These are phyloP conservation scores for Penicillium robsamsonii DNA, from an alignment of 495 filamentous ascomycete species.

Conservation along the genomic window DNA sequence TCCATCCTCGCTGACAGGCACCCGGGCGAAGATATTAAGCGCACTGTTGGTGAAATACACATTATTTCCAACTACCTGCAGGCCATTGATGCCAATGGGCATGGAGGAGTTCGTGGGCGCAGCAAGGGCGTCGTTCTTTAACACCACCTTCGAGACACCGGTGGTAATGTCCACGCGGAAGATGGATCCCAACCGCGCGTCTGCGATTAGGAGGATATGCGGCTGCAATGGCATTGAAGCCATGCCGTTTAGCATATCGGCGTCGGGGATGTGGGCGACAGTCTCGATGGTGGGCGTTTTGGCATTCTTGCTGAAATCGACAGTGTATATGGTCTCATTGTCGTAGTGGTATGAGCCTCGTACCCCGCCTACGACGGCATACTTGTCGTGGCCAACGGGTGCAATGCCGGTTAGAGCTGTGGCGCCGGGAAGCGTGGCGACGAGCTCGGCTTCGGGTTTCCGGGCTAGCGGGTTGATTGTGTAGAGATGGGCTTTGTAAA, in stretches of 20 bases:
- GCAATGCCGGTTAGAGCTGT: slow-evolving; percentile 39
- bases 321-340: slow-evolving; percentile 29
- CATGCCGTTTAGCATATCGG: slow-evolving; percentile 42
- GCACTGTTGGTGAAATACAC: slow-evolving; percentile 48
- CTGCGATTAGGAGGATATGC: slow-evolving; percentile 30
- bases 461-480: slow-evolving; percentile 25
- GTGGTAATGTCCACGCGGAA: slow-evolving; percentile 40
- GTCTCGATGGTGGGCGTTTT: slow-evolving; percentile 13
- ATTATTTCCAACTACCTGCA: slow-evolving; percentile 27
- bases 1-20: slow-evolving; percentile 28
- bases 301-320: slow-evolving; percentile 31
- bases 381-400: slow-evolving; percentile 37
- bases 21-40: slow-evolving; percentile 30
- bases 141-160: slow-evolving; percentile 31
- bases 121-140: slow-evolving; percentile 23
- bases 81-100: slow-evolving; percentile 44
- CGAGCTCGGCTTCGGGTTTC: slow-evolving; percentile 27
- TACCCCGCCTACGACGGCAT: slow-evolving; percentile 36
- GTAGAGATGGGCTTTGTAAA: slow-evolving; percentile 28
- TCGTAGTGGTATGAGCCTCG: slow-evolving; percentile 31
- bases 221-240: slow-evolving; percentile 22
- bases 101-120: slow-evolving; percentile 12
- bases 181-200: slow-evolving; percentile 40
- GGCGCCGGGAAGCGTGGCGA: slow-evolving; percentile 38
- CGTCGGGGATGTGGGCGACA: slow-evolving; percentile 31